These are phyloP conservation scores for Plasmodium relictum DNA, from an alignment of 169 alveolate species.

Conservation along the genomic window DNA sequence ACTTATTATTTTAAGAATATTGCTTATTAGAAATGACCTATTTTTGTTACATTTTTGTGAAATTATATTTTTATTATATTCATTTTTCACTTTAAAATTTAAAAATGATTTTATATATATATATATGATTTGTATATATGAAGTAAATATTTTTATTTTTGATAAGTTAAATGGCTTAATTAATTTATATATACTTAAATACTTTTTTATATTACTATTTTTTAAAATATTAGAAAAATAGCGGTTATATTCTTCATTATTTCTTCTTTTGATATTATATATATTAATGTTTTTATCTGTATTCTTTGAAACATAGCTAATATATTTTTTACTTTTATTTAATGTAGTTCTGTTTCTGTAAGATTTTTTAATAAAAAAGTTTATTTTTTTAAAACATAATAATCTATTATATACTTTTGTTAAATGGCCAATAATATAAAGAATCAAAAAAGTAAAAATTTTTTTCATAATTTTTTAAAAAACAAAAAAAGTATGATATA, in stretches of 20 bases:
- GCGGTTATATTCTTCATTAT: background rate
- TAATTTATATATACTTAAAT: background rate
- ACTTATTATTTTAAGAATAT: background rate
- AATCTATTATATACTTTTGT: conserved; percentile 1
- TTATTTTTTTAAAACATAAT: too few species aligned
- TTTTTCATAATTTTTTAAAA: conserved; percentile 1
- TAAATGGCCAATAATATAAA: background rate
- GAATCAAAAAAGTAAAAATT: background rate
- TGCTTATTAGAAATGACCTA: background rate
- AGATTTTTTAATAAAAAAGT: background rate
- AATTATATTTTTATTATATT: background rate
- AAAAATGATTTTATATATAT: background rate
- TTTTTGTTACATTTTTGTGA: background rate
- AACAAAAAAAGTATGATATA: background rate
- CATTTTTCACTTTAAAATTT: background rate
- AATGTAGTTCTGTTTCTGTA: background rate
- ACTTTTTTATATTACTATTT: background rate
- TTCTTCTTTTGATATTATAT: background rate
- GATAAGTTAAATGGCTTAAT: background rate
- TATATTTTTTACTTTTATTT: background rate
- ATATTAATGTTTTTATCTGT: conserved; percentile 5
- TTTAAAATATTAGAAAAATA: background rate
- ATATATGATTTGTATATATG: background rate
- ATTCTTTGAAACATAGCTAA: background rate
- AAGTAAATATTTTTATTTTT: too few species aligned